phyloP scores from a whole-genome alignment of 2,329 filamentous ascomycete species.

The Hawksworthiomyces lignivorus region DNA sequence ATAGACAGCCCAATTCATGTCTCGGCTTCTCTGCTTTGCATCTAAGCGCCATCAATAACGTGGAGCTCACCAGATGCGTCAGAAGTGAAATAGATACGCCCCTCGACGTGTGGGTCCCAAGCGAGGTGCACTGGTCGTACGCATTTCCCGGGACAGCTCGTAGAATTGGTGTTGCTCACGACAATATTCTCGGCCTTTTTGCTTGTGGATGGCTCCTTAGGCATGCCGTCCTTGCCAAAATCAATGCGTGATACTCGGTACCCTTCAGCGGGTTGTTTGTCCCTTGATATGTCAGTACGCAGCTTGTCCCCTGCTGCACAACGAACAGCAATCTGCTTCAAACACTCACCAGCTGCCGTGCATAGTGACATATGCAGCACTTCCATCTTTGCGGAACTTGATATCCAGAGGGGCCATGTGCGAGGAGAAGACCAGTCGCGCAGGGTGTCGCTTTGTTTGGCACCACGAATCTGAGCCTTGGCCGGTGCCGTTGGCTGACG shows the following conservation, averaged over 20 bases:
- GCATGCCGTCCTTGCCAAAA: conserved; percentile 28
- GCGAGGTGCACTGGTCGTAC: conserved; percentile 9
- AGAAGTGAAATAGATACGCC: conserved; percentile 43
- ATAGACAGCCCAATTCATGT: no score
- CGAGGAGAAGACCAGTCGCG: conserved; percentile 42
- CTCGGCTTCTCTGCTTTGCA: no score
- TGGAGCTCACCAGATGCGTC: conserved; percentile 47
- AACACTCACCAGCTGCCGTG: conserved; percentile 54
- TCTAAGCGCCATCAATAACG: conserved; percentile 3
- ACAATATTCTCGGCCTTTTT: conserved; percentile 36
- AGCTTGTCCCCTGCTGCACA: no score
- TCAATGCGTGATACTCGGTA: conserved; percentile 31
- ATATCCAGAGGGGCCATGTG: conserved; percentile 61
- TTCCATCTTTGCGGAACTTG: conserved; percentile 48
- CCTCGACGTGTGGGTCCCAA: conserved; percentile 7
- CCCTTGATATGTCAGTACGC: conserved; percentile 6
- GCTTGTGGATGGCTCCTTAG: conserved; percentile 25
- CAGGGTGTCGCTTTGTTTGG: conserved; percentile 12
- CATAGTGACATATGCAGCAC: conserved; percentile 52
- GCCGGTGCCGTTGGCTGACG: conserved; percentile 22
- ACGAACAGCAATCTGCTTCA: background rate
- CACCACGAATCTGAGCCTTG: conserved; percentile 21
- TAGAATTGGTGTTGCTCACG: conserved; percentile 40
- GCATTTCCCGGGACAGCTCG: conserved; percentile 6
- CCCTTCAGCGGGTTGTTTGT: conserved; percentile 26